Evolutionary conservation across 78 protist species (phyloP), one percentile per base, ranked within the genome.

Genomic region (Dictyostelium firmibasis): DNA sequence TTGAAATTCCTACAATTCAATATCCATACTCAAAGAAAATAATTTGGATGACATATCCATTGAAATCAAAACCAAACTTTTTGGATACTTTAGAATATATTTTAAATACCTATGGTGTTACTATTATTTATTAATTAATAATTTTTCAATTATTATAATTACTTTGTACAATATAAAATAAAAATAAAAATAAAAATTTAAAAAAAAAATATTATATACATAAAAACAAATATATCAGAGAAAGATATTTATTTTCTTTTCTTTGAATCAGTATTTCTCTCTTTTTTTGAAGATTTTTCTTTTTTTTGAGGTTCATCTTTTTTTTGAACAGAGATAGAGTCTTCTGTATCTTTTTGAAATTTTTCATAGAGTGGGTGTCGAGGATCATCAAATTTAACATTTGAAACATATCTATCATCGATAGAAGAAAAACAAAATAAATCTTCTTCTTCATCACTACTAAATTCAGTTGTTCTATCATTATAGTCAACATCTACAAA

Each of bases 401-500:
- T 72, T 72, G 79, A 33, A 16, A 33, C n/a, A 3, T 44, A 44
- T 29, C 25, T 27, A 13, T 79, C 33, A 79, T 38, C 41, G 2
- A 82, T 47, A 16, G 75, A 11, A 23, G 86, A 82, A 69, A 81
- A 83, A 20, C 75, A 57, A 81, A 69, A 84, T 43, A 87, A 20
- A 11, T 86, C 94, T 75, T 94, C 97, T 20, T 94, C 97, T 57
- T 83, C 93, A 72, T 94, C 97, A n/a, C 95, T 89, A 84, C 95
- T 89, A 31, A 81, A 88, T 18, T 94, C 91, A 3, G 88, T 23
- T 36, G 83, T 87, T 50, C 50, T 86, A 8, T 86, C 97, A 29
- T 31, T 70, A 13, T 86, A 29, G 23, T 67, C 72, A 16, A 94
- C 57, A 77, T 94, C 97, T 2, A 94, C 60, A 33, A 60, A 1